Percentiles rank a stretch among this genome's conserved stretches.
phyloP scores from a whole-genome alignment of 371 early-diverging fungal genomes.

The Mucor saturninus region DNA sequence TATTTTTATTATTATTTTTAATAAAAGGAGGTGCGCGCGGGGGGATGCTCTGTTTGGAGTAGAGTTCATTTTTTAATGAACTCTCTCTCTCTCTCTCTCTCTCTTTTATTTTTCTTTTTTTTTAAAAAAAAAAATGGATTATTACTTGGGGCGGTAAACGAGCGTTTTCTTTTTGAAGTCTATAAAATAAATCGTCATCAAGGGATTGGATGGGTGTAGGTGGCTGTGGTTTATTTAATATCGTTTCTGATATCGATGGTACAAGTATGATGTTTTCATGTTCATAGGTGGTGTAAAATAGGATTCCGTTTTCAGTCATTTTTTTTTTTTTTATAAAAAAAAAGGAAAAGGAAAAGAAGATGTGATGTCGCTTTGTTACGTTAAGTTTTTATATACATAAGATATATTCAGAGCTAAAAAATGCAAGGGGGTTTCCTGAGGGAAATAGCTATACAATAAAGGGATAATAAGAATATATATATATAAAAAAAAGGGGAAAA shows the following conservation, averaged over 20 bases:
- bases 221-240: constrained; percentile 3
- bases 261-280: background rate
- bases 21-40: background rate
- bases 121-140: background rate
- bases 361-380: background rate
- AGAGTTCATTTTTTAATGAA: no score
- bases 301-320: background rate
- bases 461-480: constrained; percentile 12
- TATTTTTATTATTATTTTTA: no score
- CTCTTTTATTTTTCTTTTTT: background rate
- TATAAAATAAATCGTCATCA: constrained; percentile 20
- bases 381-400: background rate
- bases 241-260: background rate
- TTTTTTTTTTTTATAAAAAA: background rate
- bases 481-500: constrained; percentile 12
- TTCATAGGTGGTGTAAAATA: background rate
- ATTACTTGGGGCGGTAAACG: constrained; percentile 44
- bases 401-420: constrained; percentile 14
- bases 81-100: no score
- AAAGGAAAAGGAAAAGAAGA: background rate
- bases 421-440: constrained; percentile 17
- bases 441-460: background rate
- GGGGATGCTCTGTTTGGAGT: background rate
- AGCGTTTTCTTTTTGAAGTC: constrained; percentile 47
- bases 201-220: background rate